Base-by-base conservation (phyloP, 1,284 basidiomycete species). In the Leccinum solheimii region DNA sequence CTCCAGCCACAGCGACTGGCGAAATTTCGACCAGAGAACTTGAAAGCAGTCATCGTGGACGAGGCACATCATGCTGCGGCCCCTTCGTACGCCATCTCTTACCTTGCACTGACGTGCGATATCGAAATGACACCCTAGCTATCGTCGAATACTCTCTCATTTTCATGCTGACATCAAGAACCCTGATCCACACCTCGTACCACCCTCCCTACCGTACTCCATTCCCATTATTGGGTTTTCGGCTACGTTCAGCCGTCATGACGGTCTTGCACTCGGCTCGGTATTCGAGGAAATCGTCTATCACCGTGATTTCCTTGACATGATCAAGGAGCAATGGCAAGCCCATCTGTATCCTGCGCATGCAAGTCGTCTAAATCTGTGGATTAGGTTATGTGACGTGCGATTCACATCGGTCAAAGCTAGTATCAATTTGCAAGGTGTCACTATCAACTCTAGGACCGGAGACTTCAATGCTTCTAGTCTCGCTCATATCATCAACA, bases 51-150 rank as follows among this genome's bases (percentile, higher is more conserved):
- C 59, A 89, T 98, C 56, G 84, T 97, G 7, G 95, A 97, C 69
- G 95, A 97, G 76, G 96, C 97, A 0, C 97, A 99, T 72, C 97
- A 98, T 76, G 91, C 96, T 27, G 95, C 94, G 26, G 92, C 95
- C 3, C 86, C 89, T 26, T 95, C 94, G 88, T 94, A 76, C 63
- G 89, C 51, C 26, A 63, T 5, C 55, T 38, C 59, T 60, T 43
- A 48, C 60, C 30, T 58, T 32, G 38, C 5, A 27, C 43, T 56
- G 11, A 53, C 32, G 55, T 57, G 23, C 14, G 11, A 57, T 49
- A 10, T 36, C 51, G 38, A 64, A 14, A 8, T 63, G 40, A 55
- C 45, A 45, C 40, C 5, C 40, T 61, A 93, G 91, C 23, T 96
- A 95, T 74, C 86, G 91, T 43, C 82, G 82, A 40, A 84, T 97